Percentiles rank a stretch among this genome's conserved stretches.
These are phyloP conservation scores for Tetragonia tetragonoides DNA, from an alignment of 148 eudicot genomes.

Conservation along the genomic window DNA sequence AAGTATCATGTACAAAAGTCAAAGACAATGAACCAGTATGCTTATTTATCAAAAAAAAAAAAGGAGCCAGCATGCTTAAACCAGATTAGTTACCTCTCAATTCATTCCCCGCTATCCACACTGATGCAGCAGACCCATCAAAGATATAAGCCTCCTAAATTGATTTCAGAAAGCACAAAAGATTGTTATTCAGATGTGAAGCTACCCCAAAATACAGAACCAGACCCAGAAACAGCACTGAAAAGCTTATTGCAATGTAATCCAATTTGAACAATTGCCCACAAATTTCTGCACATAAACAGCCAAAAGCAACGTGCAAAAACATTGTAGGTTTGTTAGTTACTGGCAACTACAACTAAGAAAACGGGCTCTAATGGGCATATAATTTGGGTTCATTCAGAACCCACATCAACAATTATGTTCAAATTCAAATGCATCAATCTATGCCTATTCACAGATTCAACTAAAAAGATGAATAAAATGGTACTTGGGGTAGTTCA, in stretches of 20 bases:
- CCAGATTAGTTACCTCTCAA: slow-evolving; percentile 22
- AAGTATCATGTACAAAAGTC: too few relatives aligned
- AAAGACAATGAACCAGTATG: too few relatives aligned
- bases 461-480: background rate
- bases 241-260: background rate
- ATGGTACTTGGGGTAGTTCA: background rate
- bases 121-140: slow-evolving; percentile 16
- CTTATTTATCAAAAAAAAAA: too few relatives aligned
- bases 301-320: background rate
- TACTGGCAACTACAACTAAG: too few relatives aligned
- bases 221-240: background rate
- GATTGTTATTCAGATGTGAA: background rate
- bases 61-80: background rate
- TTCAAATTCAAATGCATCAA: slow-evolving; percentile 9
- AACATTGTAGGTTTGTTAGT: background rate
- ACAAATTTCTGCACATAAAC: background rate
- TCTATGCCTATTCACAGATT: background rate
- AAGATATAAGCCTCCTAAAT: slow-evolving; percentile 7
- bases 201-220: background rate
- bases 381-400: too few relatives aligned
- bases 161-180: background rate
- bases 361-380: too few relatives aligned
- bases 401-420: background rate
- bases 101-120: slow-evolving; percentile 10
- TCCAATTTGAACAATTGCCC: background rate